Base-by-base conservation (phyloP, 225 moss, liverwort and hornwort species). In the Physcomitrellopsis africana region DNA sequence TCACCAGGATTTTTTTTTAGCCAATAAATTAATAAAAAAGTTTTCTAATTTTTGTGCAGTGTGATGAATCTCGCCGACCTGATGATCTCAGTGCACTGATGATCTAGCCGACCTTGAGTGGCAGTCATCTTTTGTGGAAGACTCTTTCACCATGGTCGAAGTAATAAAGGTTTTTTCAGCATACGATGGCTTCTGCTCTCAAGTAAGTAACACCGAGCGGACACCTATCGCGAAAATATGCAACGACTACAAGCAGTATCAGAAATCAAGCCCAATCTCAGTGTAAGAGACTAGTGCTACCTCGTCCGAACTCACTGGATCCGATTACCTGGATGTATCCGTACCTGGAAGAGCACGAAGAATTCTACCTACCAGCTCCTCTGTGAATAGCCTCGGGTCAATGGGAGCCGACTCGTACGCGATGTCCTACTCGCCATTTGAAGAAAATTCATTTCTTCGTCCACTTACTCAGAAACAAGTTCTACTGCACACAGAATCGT, bases 271-370 rank as follows among this genome's bases (percentile, higher is more conserved):
- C 76, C 95, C 95, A 3, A 83, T 89, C 14, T 96, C 95, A 27
- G 95, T 96, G 0, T 82, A 93, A 63, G 95, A 96, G 77, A 89
- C 82, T 61, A 90, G 87, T 55, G 87, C 79, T 3, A 87, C 93
- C 22, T 93, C 91, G 27, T 85, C 88, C 24, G 77, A 96, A 69
- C 82, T 90, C 72, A 75, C 88, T 60, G 83, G 80, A 41, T 47
- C 87, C 45, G 81, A 81, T 43, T 88, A 84, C 56, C 80, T 89
- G 14, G 87, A 95, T 18, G 75, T 83, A 15, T 81, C 86, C 26
- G 93, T 93, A n/a, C 95, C 90, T 8, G 95, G 91, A 0, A 86
- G 95, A 20, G 93, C 95, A 24, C 87, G 95, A 57, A 96, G 93
- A 29, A 82, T 86, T 41, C 63, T 86, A 1, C 80, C 86, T 7